Evolutionary conservation across 2,329 filamentous ascomycete genomes (phyloP).

Genomic region (Cryphonectria naterciae): DNA sequence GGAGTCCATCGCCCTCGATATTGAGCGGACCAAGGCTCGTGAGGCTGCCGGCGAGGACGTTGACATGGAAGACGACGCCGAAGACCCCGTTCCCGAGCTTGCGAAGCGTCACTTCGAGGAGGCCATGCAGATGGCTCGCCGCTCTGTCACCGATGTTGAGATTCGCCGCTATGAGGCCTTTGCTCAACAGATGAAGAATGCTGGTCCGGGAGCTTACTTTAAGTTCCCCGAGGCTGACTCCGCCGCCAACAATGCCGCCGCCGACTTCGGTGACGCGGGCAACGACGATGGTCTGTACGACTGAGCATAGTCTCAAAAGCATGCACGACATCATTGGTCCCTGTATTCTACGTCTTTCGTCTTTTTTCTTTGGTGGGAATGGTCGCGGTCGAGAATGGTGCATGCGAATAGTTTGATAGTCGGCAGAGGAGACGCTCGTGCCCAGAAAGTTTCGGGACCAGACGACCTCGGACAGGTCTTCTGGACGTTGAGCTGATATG

Average conservation of each 20-base stretch:
- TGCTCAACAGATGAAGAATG: slow-evolving; percentile 98
- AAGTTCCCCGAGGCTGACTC: slow-evolving; percentile 81
- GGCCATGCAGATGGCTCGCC: slow-evolving; percentile 92
- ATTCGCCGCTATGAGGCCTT: slow-evolving; percentile 98
- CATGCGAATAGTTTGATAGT: slow-evolving; percentile 1
- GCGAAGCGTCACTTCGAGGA: slow-evolving; percentile 98
- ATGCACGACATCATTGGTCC: slow-evolving; percentile 31
- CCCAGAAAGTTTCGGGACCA: slow-evolving; percentile 5
- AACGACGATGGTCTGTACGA: slow-evolving; percentile 98
- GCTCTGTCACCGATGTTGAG: slow-evolving; percentile 95
- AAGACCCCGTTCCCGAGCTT: slow-evolving; percentile 94
- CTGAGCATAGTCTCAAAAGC: slow-evolving; percentile 52
- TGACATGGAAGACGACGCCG: slow-evolving; percentile 81
- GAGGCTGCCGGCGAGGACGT: slow-evolving; percentile 82
- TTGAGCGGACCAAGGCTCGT: slow-evolving; percentile 86
- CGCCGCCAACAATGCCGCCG: slow-evolving; percentile 65
- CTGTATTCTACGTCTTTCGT: slow-evolving; percentile 53
- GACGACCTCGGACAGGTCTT: slow-evolving; percentile 16
- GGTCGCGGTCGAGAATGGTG: slow-evolving; percentile 3
- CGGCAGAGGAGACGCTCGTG: neutral
- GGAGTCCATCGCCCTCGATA: slow-evolving; percentile 86
- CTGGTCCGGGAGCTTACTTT: slow-evolving; percentile 95
- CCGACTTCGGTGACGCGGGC: slow-evolving; percentile 80
- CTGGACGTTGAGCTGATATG: slow-evolving; percentile 16
- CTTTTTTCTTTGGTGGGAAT: slow-evolving; percentile 27